phyloP scores from a whole-genome alignment of 208 protist species.

The Trypanosomatidae sp. region DNA sequence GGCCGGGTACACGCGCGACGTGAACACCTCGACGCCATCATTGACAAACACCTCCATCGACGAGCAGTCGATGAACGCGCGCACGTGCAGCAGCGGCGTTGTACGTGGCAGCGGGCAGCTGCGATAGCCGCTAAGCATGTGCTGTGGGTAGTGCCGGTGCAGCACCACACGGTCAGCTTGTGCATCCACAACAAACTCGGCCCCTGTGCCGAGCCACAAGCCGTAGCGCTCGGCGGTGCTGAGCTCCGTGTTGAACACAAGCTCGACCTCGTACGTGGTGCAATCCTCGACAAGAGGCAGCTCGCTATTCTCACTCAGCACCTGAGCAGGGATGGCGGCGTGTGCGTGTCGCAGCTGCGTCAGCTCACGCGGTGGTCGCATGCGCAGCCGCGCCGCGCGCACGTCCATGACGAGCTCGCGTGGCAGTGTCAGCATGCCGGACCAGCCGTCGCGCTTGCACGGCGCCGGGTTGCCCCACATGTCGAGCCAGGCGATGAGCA shows the following conservation, averaged over 20 bases:
- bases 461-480: conserved; percentile 31
- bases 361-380: conserved; percentile 19
- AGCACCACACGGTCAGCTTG: conserved; percentile 29
- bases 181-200: conserved; percentile 29
- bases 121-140: conserved; percentile 37
- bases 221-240: conserved; percentile 40
- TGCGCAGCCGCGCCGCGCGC: conserved; percentile 5
- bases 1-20: conserved; percentile 25
- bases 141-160: conserved; percentile 41
- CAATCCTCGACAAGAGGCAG: conserved; percentile 16
- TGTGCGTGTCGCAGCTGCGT: conserved; percentile 12
- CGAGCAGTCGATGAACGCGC: conserved; percentile 30
- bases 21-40: conserved; percentile 19
- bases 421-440: conserved; percentile 18
- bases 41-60: conserved; percentile 50
- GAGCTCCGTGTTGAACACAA: conserved; percentile 17
- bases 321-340: conserved; percentile 8
- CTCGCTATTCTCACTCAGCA: conserved; percentile 8
- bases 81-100: conserved; percentile 17
- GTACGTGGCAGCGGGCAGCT: conserved; percentile 14
- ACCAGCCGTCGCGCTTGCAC: conserved; percentile 16
- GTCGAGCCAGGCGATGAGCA: conserved; percentile 23
- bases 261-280: conserved; percentile 19
- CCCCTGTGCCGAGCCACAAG: conserved; percentile 29
- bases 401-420: conserved; percentile 16